Conservation (phyloP, 108 stramenopile species). For the Discostella pseudostelligera region DNA sequence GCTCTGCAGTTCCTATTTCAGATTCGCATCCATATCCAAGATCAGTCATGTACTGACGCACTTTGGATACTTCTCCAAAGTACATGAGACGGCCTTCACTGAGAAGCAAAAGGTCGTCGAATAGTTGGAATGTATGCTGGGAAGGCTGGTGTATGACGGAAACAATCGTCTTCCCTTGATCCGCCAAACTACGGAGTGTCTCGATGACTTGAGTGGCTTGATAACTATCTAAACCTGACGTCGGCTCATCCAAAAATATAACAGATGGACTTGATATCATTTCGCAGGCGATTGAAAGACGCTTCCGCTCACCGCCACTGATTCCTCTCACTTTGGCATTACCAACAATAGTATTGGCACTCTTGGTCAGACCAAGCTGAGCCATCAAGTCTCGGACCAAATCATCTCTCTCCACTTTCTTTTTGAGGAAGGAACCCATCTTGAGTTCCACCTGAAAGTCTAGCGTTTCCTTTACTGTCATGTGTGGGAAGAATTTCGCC, state of each 20-base stretch:
- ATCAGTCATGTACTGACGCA: conserved; percentile 56
- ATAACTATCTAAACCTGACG: conserved; percentile 75
- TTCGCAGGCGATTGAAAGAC: conserved; percentile 86
- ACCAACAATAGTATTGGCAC: conserved; percentile 82
- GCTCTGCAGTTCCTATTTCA: conserved; percentile 74
- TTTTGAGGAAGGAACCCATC: conserved; percentile 60
- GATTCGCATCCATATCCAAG: conserved; percentile 55
- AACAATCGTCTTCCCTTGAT: conserved; percentile 78
- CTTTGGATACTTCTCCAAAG: conserved; percentile 66
- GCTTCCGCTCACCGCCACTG: conserved; percentile 84
- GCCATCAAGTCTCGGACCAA: conserved; percentile 66
- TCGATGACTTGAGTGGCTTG: conserved; percentile 70
- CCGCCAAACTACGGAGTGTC: conserved; percentile 71
- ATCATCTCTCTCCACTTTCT: conserved; percentile 56
- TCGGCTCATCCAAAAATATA: conserved; percentile 82
- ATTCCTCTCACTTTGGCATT: conserved; percentile 79
- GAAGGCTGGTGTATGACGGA: conserved; percentile 90
- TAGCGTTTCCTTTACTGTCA: conserved; percentile 86
- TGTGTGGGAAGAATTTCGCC: conserved; percentile 83
- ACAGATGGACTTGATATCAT: conserved; percentile 77
- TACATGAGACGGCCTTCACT: conserved; percentile 87
- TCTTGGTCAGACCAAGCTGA: conserved; percentile 67
- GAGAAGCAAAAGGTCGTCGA: conserved; percentile 83
- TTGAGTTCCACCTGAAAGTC: conserved; percentile 81
- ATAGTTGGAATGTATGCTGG: conserved; percentile 74